Base-by-base conservation (phyloP, 345 rosid genomes). In the Populus euphratica region DNA sequence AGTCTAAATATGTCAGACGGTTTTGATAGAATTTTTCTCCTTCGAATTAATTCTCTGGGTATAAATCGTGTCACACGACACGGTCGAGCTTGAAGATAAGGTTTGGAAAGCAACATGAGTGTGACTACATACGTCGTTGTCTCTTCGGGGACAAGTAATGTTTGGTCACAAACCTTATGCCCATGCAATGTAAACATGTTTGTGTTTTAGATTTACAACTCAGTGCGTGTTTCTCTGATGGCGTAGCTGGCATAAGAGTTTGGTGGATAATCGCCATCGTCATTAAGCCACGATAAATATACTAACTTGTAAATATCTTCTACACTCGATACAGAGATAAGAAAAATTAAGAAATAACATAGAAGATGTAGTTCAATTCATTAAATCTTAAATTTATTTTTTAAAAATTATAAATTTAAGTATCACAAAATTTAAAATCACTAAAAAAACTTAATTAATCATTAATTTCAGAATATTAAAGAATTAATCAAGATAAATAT, bases 361-460 rank as follows among this genome's bases (percentile, higher is more conserved):
- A 0, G 3, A 0, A 31, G 33, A 0, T 31, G 2, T 31, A 31
- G 33, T 31, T 31, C 0, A 31, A 31, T 31, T 31, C 3, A 1
- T 31, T 31, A 31, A 3, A 1, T 31, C 3, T 31, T 1, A 0
- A 0, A 0, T 31, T 31, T 31, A 2, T 31, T 31, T 31, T 31
- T 0, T 2, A 31, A 3, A 2, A 3, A 2, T 0, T 0, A 31
- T 3, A 2, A 31, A 0, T 31, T 31, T 3, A 2, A 31, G 33
- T 31, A 1, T 31, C 3, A 31, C 0, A 31, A 31, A 31, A 2
- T 0, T 31, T 1, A 31, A 3, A 1, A 3, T 0, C 33, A 31
- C 4, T 31, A 2, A 2, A 31, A 27, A 27, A 2, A 31, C 3
- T 31, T 31, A 31, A 2, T 3, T 31, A 0, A 2, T 31, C 0